These are phyloP conservation scores for Fusarium coffeatum DNA, from an alignment of 2,329 filamentous ascomycete genomes.

Conservation along the genomic window DNA sequence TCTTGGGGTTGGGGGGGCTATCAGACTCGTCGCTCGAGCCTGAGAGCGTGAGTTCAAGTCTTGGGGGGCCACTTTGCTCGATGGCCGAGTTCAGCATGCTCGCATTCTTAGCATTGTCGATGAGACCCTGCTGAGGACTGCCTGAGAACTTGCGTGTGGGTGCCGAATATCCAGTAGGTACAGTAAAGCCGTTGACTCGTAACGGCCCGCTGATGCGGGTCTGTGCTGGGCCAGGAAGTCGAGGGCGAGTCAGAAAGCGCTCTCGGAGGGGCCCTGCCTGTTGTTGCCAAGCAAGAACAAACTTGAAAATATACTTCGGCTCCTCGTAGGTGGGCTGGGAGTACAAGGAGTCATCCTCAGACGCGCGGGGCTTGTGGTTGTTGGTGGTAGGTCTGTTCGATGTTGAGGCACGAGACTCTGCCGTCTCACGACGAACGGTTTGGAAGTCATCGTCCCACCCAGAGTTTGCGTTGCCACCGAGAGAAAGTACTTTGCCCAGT, in stretches of 20 bases:
- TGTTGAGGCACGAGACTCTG: slow-evolving; percentile 55
- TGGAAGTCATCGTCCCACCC: slow-evolving; percentile 61
- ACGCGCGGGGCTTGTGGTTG: slow-evolving; percentile 51
- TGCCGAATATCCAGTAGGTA: slow-evolving; percentile 54
- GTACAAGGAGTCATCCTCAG: slow-evolving; percentile 65
- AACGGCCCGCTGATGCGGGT: slow-evolving; percentile 63
- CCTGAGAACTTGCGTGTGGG: slow-evolving; percentile 63
- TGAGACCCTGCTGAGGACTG: slow-evolving; percentile 57
- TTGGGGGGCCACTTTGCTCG: slow-evolving; percentile 36
- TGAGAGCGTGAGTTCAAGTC: slow-evolving; percentile 39
- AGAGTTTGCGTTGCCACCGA: slow-evolving; percentile 39
- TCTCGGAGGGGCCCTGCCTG: slow-evolving; percentile 67
- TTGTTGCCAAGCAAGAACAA: slow-evolving; percentile 75
- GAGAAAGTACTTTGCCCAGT: slow-evolving; percentile 70
- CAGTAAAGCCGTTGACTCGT: slow-evolving; percentile 54
- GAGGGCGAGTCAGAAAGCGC: slow-evolving; percentile 73
- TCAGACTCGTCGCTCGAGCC: slow-evolving; percentile 32
- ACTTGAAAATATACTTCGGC: slow-evolving; percentile 76
- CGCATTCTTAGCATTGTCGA: slow-evolving; percentile 65
- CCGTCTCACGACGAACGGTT: slow-evolving; percentile 61
- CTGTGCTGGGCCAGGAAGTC: slow-evolving; percentile 78
- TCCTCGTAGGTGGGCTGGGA: slow-evolving; percentile 67
- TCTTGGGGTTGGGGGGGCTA: slow-evolving; percentile 11
- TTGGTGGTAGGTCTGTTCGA: slow-evolving; percentile 49
- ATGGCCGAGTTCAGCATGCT: slow-evolving; percentile 51